Evolutionary conservation across 345 rosid species (phyloP), one percentile per base, ranked within the genome.

Genomic region (Geranium rotundifolium): DNA sequence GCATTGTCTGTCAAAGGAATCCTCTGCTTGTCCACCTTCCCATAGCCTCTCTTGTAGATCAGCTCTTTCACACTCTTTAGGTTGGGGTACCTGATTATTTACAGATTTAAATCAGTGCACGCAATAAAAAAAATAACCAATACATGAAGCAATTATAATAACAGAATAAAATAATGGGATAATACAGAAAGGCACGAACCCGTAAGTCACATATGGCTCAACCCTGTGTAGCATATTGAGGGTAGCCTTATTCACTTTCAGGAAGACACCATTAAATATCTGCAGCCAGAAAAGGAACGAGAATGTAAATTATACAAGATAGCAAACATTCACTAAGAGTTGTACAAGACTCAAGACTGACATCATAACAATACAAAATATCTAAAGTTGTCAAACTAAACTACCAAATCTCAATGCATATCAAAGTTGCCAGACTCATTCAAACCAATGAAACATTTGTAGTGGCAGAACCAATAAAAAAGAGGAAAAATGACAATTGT

Each of bases 191-290:
- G 58, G 3, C 3, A 34, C 68, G 63, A 80, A 91, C 98, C 98
- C 98, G 17, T 75, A 92, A 12, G 98, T 89, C 63, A 89, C 98
- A 74, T 89, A 92, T 17, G 96, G 98, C 68, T 87, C 96, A 73
- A 92, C 95, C 57, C 95, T 75, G 66, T 83, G 96, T 37, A 92
- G 85, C 98, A 89, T 89, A 64, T 92, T 89, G 78, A 89, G 56
- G 87, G 50, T 41, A 4, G 50, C 50, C 50, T 41, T 41, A 12
- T 41, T 41, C 4, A 41, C 50, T 41, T 41, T 92, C 17, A 92
- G 81, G 69, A 92, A 87, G 12, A 89, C 98, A 3, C 98, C 98
- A 55, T 89, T 92, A 66, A 89, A 92, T 4, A 92, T 92, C 98
- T 89, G 19, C 34, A 29, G 62, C 3, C 37, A n/a, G n/a, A 16